Percentiles rank a stretch among this genome's conserved stretches.
These are phyloP conservation scores for Pelargonium myrrhifolium DNA, from an alignment of 441 rosid genomes.

Conservation along the genomic window DNA sequence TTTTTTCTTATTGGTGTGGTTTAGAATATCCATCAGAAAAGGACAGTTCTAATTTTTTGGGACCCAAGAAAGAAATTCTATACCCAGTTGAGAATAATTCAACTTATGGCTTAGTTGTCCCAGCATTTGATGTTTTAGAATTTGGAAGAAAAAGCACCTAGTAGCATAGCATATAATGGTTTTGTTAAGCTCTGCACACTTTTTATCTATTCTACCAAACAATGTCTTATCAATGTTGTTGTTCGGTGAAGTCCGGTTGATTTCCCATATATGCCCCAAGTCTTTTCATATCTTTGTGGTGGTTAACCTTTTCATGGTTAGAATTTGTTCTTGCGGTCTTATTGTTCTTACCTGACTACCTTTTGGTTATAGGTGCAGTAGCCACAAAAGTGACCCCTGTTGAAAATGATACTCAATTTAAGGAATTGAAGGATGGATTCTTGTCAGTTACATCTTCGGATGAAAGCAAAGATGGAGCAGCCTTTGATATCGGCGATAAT, in stretches of 20 bases:
- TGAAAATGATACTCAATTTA: slow-evolving; percentile 32
- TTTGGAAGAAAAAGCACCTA: too few relatives aligned
- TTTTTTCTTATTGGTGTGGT: too few relatives aligned
- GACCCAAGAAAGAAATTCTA: background rate
- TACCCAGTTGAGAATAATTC: background rate
- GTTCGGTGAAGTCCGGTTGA: too few relatives aligned
- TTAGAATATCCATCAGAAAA: too few relatives aligned
- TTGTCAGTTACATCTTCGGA: slow-evolving; percentile 33
- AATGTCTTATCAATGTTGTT: too few relatives aligned
- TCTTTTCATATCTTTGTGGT: background rate
- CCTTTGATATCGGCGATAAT: slow-evolving; percentile 28
- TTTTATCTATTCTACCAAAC: too few relatives aligned
- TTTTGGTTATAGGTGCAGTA: slow-evolving; percentile 45
- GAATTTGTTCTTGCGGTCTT: background rate
- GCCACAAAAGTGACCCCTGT: slow-evolving; percentile 34
- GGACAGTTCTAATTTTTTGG: background rate
- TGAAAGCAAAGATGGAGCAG: slow-evolving; percentile 30
- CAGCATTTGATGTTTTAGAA: too few relatives aligned
- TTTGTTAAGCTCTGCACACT: too few relatives aligned
- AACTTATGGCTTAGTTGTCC: background rate
- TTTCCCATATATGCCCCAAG: too few relatives aligned
- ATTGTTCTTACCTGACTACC: background rate
- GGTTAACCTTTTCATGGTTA: background rate
- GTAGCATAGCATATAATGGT: too few relatives aligned
- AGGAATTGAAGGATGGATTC: slow-evolving; percentile 42